Base-by-base conservation (phyloP, 2,329 filamentous ascomycete species). In the Ustilaginoidea virens region DNA sequence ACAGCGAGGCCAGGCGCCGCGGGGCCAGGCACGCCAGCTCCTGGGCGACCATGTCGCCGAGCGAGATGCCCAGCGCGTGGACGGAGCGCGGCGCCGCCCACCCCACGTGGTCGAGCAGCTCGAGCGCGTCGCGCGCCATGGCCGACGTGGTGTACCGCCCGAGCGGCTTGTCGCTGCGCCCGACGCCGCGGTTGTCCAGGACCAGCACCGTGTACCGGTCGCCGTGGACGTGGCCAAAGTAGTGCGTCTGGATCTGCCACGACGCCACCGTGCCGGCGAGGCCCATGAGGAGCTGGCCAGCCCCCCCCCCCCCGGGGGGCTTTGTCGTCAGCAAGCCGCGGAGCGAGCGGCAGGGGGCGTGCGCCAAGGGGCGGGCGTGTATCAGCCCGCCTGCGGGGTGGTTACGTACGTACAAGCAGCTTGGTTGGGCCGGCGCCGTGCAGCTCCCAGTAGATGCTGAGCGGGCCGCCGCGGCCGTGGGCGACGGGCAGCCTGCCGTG, bases 1-100 rank as follows among this genome's bases (percentile, higher is more conserved):
- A 63, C 12, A 81, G 54, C 11, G 63, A 69, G 15, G 57, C 54
- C 30, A 80, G 47, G 26, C 66, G 58, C 9, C 53, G 36, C 0
- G 72, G 70, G 17, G 59, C 52, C n/a, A 60, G 49, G 39, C 53
- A 58, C 14, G 65, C 71, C 4, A 93, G 46, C 55, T 93, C 85
- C 52, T 92, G 85, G 3, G 80, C 72, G 42, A 93, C 87, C 85
- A 93, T 92, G 44, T 85, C 83, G 37, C 83, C 83, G 67, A 92
- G 80, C 34, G 76, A 82, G 38, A 87, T 73, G 32, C 83, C 85
- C 19, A 80, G 61, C 29, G 92, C 49, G 55, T 93, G 74, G 48
- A 58, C 63, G 55, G 42, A 60, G 41, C 46, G 63, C 37, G 30
- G 51, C 27, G 33, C 47, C 7, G 47, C 72, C 80, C 80, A 92